phyloP scores from a whole-genome alignment of 202 grass and related monocot genomes.

The Dendrocalamus latiflorus region DNA sequence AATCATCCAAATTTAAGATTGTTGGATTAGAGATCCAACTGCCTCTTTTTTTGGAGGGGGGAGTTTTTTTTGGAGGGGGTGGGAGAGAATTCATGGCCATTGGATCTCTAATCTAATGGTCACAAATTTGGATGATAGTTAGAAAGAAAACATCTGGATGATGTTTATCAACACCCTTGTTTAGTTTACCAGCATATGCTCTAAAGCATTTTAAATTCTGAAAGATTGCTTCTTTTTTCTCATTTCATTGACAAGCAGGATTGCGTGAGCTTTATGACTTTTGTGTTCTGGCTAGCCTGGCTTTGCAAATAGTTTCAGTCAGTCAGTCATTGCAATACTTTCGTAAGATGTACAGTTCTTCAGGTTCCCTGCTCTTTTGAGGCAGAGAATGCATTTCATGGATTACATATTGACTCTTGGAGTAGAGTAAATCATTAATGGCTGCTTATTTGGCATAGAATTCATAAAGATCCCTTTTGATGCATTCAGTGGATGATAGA shows the following conservation, averaged over 20 bases:
- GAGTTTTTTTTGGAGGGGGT: too few species aligned
- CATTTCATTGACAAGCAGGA: not conserved
- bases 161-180: too few species aligned
- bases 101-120: too few species aligned
- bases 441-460: not conserved
- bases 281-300: not conserved
- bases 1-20: too few species aligned
- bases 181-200: not conserved
- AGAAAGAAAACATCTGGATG: too few species aligned
- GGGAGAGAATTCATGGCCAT: too few species aligned
- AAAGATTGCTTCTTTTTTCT: not conserved
- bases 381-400: not conserved
- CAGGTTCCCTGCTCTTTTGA: not conserved
- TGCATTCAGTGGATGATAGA: constrained; percentile 7
- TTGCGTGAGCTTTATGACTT: not conserved
- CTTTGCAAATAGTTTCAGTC: not conserved
- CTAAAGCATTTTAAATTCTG: not conserved
- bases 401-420: not conserved
- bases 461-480: not conserved
- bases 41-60: too few species aligned
- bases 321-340: not conserved
- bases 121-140: too few species aligned
- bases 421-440: not conserved
- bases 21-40: too few species aligned
- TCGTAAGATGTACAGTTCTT: not conserved